phyloP scores from a whole-genome alignment of 225 moss, liverwort and hornwort genomes.

The Takakia lepidozioides region DNA sequence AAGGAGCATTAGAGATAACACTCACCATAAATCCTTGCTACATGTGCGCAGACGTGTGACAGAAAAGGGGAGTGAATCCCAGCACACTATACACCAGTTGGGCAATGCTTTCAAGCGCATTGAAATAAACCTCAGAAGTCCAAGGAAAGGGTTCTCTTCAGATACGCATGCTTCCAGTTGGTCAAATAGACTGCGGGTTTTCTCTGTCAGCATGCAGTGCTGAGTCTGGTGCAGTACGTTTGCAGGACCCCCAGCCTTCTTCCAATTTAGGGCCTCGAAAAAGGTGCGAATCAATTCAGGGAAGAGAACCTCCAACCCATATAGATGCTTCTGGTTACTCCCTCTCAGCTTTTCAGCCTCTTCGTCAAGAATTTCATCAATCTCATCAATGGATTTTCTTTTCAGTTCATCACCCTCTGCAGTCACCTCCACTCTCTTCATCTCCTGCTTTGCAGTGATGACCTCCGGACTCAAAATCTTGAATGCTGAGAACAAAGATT shows the following conservation, averaged over 20 bases:
- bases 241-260: background rate
- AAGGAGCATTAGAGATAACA: no score
- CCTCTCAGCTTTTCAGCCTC: slow-evolving; percentile 11
- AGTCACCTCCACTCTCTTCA: background rate
- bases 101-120: slow-evolving; percentile 41
- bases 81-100: slow-evolving; percentile 62
- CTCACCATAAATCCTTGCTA: slow-evolving; percentile 35
- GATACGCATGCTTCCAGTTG: background rate
- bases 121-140: slow-evolving; percentile 50
- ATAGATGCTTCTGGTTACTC: slow-evolving; percentile 23
- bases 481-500: slow-evolving; percentile 8
- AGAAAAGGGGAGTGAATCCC: slow-evolving; percentile 40
- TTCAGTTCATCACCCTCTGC: slow-evolving; percentile 5
- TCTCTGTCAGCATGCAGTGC: background rate
- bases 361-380: slow-evolving; percentile 21
- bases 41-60: slow-evolving; percentile 65
- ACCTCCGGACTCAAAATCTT: slow-evolving; percentile 18
- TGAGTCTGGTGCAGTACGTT: background rate
- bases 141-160: slow-evolving; percentile 39
- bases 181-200: background rate
- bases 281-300: slow-evolving; percentile 42
- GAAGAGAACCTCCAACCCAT: slow-evolving; percentile 41
- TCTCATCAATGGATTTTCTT: slow-evolving; percentile 10
- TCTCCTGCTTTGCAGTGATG: slow-evolving; percentile 14
- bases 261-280: slow-evolving; percentile 18